A percentile compares a stretch with the other conserved stretches of the same genome.
phyloP scores from a whole-genome alignment of 805 yeast species.

The Pichia membranifaciens region DNA sequence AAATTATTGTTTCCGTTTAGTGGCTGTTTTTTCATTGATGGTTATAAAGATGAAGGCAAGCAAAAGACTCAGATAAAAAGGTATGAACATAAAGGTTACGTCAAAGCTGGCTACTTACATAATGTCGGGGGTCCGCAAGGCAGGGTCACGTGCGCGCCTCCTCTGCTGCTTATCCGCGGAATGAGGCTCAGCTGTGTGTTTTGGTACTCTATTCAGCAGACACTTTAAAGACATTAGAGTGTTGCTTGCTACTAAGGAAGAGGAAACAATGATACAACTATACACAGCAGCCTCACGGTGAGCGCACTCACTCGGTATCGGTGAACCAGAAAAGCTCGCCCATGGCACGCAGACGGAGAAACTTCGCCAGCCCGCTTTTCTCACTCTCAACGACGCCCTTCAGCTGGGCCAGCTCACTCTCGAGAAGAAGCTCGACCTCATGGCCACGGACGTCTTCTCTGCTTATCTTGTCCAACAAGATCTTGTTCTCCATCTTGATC shows the following conservation, averaged over 20 bases:
- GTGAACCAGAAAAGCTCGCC: slow-evolving; percentile 49
- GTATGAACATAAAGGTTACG: too few species aligned
- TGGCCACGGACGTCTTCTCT: slow-evolving; percentile 87
- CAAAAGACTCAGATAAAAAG: too few species aligned
- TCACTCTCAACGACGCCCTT: slow-evolving; percentile 55
- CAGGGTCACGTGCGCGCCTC: too few species aligned
- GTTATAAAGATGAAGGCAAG: too few species aligned
- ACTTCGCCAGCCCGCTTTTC: slow-evolving; percentile 45
- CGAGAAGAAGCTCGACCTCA: slow-evolving; percentile 67
- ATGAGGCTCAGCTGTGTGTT: too few species aligned
- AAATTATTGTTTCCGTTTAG: too few species aligned
- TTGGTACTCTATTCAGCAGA: too few species aligned
- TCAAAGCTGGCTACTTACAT: too few species aligned
- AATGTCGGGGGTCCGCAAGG: too few species aligned
- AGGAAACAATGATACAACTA: not conserved
- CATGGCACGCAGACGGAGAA: slow-evolving; percentile 49
- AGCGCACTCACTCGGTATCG: slow-evolving; percentile 13
- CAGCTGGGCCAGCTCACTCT: slow-evolving; percentile 69
- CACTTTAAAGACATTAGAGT: too few species aligned
- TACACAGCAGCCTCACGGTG: not conserved
- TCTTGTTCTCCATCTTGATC: slow-evolving; percentile 53
- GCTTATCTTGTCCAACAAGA: slow-evolving; percentile 70
- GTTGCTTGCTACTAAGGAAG: not conserved
- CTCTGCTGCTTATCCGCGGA: too few species aligned
- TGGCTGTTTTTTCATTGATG: too few species aligned